phyloP scores from a whole-genome alignment of 2,329 filamentous ascomycete species.

The Geosmithia morbida region DNA sequence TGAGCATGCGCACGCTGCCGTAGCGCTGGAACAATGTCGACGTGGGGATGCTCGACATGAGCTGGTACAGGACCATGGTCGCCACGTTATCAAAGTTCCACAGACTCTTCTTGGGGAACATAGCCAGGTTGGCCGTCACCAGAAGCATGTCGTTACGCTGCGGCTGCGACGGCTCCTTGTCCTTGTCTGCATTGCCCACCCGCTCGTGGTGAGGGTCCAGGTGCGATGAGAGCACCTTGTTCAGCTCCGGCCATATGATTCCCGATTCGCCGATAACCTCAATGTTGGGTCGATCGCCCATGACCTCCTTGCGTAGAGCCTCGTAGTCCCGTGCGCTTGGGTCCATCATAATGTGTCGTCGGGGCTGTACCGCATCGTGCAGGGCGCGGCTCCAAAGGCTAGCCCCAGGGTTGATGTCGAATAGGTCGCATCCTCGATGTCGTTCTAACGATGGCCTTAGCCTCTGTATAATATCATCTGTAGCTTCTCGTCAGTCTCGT shows the following conservation, averaged over 20 bases:
- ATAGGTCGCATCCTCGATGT: slow-evolving; percentile 65
- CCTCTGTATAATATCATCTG: slow-evolving; percentile 57
- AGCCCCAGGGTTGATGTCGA: slow-evolving; percentile 73
- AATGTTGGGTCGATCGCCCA: slow-evolving; percentile 23
- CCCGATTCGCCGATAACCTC: slow-evolving; percentile 40
- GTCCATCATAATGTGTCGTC: slow-evolving; percentile 74
- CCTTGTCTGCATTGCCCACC: slow-evolving; percentile 10
- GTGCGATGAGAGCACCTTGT: slow-evolving; percentile 30
- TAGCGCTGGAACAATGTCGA: slow-evolving; percentile 55
- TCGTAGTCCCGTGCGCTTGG: slow-evolving; percentile 44
- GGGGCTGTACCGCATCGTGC: slow-evolving; percentile 60
- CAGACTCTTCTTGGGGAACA: slow-evolving; percentile 33
- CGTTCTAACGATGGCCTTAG: slow-evolving; percentile 53
- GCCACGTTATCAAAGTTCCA: slow-evolving; percentile 40
- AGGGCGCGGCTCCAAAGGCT: slow-evolving; percentile 70
- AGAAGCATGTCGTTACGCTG: slow-evolving; percentile 59
- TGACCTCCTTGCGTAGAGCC: slow-evolving; percentile 41
- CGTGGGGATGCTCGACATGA: slow-evolving; percentile 42
- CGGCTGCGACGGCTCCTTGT: too few relatives aligned
- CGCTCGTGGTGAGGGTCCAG: slow-evolving; percentile 20
- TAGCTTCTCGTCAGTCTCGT: not conserved
- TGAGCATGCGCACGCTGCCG: slow-evolving; percentile 64
- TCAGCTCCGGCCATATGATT: slow-evolving; percentile 45
- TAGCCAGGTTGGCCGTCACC: slow-evolving; percentile 52
- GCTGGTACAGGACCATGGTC: slow-evolving; percentile 44